Conservation (phyloP, 208 protist species). For the Jaenimonas drosophilae region DNA sequence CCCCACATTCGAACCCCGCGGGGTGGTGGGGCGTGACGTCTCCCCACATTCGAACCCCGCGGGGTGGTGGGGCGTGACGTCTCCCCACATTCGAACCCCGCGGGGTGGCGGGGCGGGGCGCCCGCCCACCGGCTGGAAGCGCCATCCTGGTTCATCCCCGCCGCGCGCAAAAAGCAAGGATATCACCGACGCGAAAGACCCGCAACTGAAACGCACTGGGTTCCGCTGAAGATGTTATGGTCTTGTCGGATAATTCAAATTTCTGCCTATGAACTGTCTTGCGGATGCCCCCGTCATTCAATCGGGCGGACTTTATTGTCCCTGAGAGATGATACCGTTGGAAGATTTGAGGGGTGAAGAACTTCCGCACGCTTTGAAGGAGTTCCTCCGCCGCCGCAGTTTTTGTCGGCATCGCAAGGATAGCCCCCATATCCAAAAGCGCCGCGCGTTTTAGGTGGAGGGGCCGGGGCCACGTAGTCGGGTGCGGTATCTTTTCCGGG, state of each 20-base stretch:
- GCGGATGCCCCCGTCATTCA: not conserved
- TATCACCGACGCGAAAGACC: not conserved
- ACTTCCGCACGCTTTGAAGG: not conserved
- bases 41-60: no score
- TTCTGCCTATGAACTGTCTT: not conserved
- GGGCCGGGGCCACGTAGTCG: not conserved
- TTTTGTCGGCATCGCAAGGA: not conserved
- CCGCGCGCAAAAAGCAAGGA: not conserved
- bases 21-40: no score
- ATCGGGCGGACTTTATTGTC: conserved; percentile 1
- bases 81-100: no score
- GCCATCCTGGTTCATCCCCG: not conserved
- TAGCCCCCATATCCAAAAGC: no score
- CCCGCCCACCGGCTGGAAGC: not conserved
- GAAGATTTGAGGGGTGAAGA: no score
- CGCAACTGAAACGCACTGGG: not conserved
- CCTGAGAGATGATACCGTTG: no score
- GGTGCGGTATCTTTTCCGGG: not conserved
- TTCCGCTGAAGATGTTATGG: not conserved
- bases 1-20: no score
- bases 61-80: no score
- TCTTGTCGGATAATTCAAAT: not conserved
- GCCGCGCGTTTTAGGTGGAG: no score
- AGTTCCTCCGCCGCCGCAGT: not conserved
- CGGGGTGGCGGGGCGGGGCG: not conserved